Evolutionary conservation across 805 yeast species (phyloP).

Genomic region (Candida loeiensis): DNA sequence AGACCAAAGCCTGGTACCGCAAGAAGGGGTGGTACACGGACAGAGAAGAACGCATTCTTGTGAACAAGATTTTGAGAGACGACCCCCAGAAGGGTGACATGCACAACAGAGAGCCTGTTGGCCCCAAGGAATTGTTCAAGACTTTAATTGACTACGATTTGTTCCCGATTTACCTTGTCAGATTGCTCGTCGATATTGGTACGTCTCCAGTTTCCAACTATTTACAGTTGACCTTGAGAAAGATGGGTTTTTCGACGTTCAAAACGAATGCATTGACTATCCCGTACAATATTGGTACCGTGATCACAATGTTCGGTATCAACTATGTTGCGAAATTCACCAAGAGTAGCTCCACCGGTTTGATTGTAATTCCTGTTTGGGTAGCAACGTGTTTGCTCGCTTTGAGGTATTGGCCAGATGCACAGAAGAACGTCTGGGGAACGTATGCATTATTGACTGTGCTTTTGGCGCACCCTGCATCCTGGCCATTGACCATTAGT

Average conservation of each 20-base stretch:
- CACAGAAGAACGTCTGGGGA: slow-evolving; percentile 41
- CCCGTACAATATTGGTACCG: slow-evolving; percentile 39
- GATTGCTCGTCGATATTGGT: slow-evolving; percentile 21
- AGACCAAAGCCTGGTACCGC: slow-evolving; percentile 17
- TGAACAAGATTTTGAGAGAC: slow-evolving; percentile 27
- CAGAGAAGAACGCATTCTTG: slow-evolving; percentile 26
- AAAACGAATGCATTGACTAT: slow-evolving; percentile 51
- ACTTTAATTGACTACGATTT: slow-evolving; percentile 24
- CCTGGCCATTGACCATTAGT: slow-evolving; percentile 54
- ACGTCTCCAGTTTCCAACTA: slow-evolving; percentile 15
- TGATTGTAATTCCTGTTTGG: slow-evolving; percentile 16
- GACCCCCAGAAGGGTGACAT: slow-evolving; percentile 32
- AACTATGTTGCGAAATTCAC: slow-evolving; percentile 23
- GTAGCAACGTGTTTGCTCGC: slow-evolving; percentile 21
- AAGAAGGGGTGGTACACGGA: slow-evolving; percentile 30
- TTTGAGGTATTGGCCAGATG: slow-evolving; percentile 40
- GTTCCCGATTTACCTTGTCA: slow-evolving; percentile 25
- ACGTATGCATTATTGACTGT: slow-evolving; percentile 38
- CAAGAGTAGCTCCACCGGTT: slow-evolving; percentile 17
- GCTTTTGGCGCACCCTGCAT: slow-evolving; percentile 44
- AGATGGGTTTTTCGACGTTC: slow-evolving; percentile 51
- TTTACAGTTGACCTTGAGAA: slow-evolving; percentile 12
- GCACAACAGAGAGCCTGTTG: slow-evolving; percentile 27
- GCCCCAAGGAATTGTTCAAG: slow-evolving; percentile 16
- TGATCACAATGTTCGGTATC: slow-evolving; percentile 18